Evolutionary conservation across 352 stramenopile species (phyloP).

Genomic region (Aphanomyces cochlioides): DNA sequence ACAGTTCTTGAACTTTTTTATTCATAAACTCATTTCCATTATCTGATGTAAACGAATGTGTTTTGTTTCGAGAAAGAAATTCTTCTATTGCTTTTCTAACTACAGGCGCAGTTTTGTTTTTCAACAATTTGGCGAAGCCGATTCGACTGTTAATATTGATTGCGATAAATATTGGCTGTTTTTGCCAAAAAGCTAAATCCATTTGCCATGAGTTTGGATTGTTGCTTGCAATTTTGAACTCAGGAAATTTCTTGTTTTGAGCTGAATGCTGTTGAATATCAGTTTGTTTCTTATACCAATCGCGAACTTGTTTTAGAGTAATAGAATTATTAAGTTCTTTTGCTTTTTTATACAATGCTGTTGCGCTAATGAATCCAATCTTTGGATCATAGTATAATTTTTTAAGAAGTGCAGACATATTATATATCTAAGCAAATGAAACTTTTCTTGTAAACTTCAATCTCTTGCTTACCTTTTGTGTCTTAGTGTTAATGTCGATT

Average conservation of each 20-base stretch:
- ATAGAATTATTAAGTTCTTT: conserved; percentile 13
- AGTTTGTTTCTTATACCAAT: conserved; percentile 16
- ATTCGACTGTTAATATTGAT: conserved; percentile 27
- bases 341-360: conserved; percentile 13
- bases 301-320: conserved; percentile 24
- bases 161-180: conserved; percentile 26
- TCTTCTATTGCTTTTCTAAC: conserved; percentile 35
- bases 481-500: conserved; percentile 30
- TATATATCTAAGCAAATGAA: conserved; percentile 9
- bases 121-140: conserved; percentile 39
- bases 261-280: not conserved
- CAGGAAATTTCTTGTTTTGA: conserved; percentile 16
- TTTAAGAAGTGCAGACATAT: conserved; percentile 3
- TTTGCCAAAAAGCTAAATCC: conserved; percentile 30
- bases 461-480: conserved; percentile 25
- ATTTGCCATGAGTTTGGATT: conserved; percentile 16
- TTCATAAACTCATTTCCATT: conserved; percentile 46
- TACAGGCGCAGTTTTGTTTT: conserved; percentile 38
- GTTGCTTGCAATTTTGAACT: conserved; percentile 23
- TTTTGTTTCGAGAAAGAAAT: conserved; percentile 34
- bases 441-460: conserved; percentile 25
- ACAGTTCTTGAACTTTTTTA: conserved; percentile 31
- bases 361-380: conserved; percentile 22
- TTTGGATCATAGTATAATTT: conserved; percentile 29
- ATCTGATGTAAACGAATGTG: conserved; percentile 38